A percentile compares a stretch with the other conserved stretches of the same genome.
phyloP scores from a whole-genome alignment of 176 grass and related monocot species.

The Secale cereale region DNA sequence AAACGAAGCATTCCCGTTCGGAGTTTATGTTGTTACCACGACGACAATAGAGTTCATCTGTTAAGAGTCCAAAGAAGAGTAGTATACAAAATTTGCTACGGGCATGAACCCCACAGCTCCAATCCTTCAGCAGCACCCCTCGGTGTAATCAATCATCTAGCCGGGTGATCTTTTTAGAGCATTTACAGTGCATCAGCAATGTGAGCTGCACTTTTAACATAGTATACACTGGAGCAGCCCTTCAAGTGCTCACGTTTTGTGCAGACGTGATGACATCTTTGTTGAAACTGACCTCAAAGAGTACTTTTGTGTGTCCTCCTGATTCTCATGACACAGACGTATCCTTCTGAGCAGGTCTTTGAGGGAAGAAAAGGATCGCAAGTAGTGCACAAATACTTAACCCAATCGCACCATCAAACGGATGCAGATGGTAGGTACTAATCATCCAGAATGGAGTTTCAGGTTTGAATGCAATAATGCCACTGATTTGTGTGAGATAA shows the following conservation, averaged over 20 bases:
- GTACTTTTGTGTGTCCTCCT: neutral
- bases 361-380: conserved; percentile 76
- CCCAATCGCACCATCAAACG: conserved; percentile 75
- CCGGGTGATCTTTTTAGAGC: neutral
- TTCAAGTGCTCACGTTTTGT: neutral
- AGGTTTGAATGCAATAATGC: conserved; percentile 51
- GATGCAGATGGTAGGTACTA: conserved; percentile 59
- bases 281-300: conserved; percentile 22
- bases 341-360: conserved; percentile 48
- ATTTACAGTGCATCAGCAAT: neutral
- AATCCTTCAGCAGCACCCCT: neutral
- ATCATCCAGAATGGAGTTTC: conserved; percentile 70
- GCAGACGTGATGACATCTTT: neutral
- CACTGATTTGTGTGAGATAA: conserved; percentile 66
- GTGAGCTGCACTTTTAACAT: conserved; percentile 15
- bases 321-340: conserved; percentile 32
- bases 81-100: conserved; percentile 8
- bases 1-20: neutral
- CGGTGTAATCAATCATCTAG: neutral
- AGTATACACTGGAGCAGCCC: neutral
- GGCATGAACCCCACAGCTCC: neutral
- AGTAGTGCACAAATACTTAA: conserved; percentile 64
- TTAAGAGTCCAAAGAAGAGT: neutral
- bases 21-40: neutral
- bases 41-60: neutral